phyloP scores from a whole-genome alignment of 176 grass and related monocot genomes.

The Bolboschoenus planiculmis region DNA sequence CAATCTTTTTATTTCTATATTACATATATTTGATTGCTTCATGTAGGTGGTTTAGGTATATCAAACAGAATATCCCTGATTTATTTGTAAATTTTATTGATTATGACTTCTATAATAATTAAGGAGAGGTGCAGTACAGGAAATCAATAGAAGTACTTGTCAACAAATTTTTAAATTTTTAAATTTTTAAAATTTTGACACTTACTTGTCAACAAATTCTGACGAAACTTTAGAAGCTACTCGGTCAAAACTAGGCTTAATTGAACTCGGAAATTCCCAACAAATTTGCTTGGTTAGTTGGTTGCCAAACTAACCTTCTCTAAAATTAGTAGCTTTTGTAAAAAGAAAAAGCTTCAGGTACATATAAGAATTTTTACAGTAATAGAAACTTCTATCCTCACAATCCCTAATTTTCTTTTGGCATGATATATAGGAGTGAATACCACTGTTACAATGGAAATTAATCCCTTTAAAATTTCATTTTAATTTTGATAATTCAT shows the following conservation, averaged over 20 bases:
- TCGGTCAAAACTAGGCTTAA: neutral
- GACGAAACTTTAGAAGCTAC: neutral
- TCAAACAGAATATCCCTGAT: neutral
- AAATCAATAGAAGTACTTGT: neutral
- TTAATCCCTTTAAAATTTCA: neutral
- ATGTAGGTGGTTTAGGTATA: conserved; percentile 8
- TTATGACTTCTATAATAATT: neutral
- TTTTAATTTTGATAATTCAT: neutral
- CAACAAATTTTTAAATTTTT: too few relatives aligned
- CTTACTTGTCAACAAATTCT: neutral
- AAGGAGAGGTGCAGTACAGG: neutral
- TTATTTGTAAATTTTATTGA: neutral
- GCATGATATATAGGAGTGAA: neutral
- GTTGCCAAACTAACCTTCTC: neutral
- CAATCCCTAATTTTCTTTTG: neutral
- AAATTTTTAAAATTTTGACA: too few relatives aligned
- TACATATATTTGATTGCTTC: neutral
- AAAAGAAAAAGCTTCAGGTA: neutral
- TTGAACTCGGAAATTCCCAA: neutral
- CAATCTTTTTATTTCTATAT: neutral
- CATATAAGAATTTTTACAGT: neutral
- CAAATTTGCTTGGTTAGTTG: neutral
- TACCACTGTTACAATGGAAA: neutral
- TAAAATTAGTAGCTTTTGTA: neutral
- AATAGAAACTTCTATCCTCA: neutral